phyloP scores from a whole-genome alignment of 306 rosid genomes.

The Vigna nakashimae region DNA sequence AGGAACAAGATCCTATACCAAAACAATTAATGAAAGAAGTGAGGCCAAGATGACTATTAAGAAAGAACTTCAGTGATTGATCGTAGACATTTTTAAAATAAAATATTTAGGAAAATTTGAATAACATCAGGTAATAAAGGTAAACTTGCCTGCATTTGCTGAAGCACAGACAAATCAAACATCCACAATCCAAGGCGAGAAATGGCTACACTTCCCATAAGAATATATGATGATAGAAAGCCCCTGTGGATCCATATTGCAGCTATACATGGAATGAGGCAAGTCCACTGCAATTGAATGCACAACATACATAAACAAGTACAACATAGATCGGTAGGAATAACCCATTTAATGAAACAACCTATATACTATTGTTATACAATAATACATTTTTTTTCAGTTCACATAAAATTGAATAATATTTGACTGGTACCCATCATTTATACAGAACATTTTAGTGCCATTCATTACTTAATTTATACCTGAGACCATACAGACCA shows the following conservation, averaged over 20 bases:
- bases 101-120: background rate
- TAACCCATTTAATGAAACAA: no score
- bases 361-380: background rate
- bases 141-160: constrained; percentile 83
- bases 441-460: background rate
- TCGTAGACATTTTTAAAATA: background rate
- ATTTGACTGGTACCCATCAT: background rate
- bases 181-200: constrained; percentile 97
- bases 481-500: constrained; percentile 97
- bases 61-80: constrained; percentile 2
- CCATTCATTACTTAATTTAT: constrained; percentile 11
- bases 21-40: constrained; percentile 17
- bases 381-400: background rate
- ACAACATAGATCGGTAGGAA: background rate
- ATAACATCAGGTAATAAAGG: background rate
- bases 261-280: constrained; percentile 72
- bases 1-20: constrained; percentile 68
- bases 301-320: constrained; percentile 23
- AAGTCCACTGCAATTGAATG: constrained; percentile 65
- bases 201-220: constrained; percentile 84
- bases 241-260: constrained; percentile 63
- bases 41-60: constrained; percentile 22
- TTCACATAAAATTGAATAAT: constrained; percentile 12
- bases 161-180: constrained; percentile 87
- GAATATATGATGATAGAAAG: constrained; percentile 57